Evolutionary conservation across 495 filamentous ascomycete species (phyloP).

Genomic region (Daldinia bambusicola): DNA sequence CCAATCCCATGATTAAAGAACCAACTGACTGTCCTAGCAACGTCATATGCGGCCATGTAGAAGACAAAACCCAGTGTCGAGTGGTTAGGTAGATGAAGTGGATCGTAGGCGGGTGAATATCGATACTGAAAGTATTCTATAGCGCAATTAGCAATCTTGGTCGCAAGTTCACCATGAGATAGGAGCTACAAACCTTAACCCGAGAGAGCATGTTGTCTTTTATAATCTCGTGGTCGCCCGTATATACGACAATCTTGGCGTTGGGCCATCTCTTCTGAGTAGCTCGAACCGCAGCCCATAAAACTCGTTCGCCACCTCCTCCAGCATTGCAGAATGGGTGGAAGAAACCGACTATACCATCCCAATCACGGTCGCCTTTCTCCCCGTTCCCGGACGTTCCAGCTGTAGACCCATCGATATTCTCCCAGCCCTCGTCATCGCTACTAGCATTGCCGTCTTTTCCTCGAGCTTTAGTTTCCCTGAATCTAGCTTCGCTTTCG

Average conservation of each 20-base stretch:
- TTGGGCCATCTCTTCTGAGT: conserved; percentile 91
- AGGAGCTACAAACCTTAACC: conserved; percentile 67
- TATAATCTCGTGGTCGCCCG: conserved; percentile 87
- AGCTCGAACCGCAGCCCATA: conserved; percentile 94
- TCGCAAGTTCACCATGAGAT: not conserved
- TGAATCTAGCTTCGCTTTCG: conserved; percentile 67
- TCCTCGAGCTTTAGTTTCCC: conserved; percentile 52
- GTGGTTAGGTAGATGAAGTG: conserved; percentile 90
- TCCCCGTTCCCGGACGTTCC: conserved; percentile 64
- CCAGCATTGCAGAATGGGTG: conserved; percentile 98
- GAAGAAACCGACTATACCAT: conserved; percentile 92
- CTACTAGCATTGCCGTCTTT: conserved; percentile 37
- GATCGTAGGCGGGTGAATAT: conserved; percentile 82
- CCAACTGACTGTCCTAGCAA: conserved; percentile 93
- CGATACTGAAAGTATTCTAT: conserved; percentile 90
- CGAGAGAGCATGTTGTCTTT: conserved; percentile 80
- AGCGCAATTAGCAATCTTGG: conserved; percentile 7
- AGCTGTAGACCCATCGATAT: conserved; percentile 67
- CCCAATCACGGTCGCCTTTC: conserved; percentile 70
- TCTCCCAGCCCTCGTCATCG: conserved; percentile 80
- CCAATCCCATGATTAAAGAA: conserved; percentile 84
- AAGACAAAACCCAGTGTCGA: conserved; percentile 82
- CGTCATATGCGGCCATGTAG: conserved; percentile 91
- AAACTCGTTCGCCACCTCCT: conserved; percentile 93
- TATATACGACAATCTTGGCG: conserved; percentile 90